Percentiles rank a stretch among this genome's conserved stretches.
These are phyloP conservation scores for Arachis stenosperma DNA, from an alignment of 306 rosid species.

Conservation along the genomic window DNA sequence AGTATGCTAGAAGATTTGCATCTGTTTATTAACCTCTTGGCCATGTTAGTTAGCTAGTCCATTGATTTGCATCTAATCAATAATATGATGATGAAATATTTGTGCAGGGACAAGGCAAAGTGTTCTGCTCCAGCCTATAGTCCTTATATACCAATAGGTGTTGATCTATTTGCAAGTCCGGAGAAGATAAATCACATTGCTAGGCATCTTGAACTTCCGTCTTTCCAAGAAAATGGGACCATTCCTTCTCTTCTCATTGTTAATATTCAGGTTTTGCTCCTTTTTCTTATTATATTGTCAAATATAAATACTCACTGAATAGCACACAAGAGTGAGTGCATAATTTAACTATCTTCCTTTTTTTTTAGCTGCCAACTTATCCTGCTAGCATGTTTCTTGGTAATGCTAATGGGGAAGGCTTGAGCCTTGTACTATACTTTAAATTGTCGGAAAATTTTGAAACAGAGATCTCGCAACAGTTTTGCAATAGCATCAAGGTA, in stretches of 20 bases:
- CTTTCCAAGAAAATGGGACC: constrained; percentile 50
- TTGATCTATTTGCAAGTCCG: constrained; percentile 71
- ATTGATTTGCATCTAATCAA: constrained; percentile 1
- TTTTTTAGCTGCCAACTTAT: constrained; percentile 76
- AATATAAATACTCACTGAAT: constrained; percentile 4
- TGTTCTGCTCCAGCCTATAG: constrained; percentile 61
- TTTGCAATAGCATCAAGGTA: constrained; percentile 72
- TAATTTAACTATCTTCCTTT: constrained; percentile 24
- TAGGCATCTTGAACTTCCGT: constrained; percentile 85
- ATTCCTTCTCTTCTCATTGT: constrained; percentile 81
- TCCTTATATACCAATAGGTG: constrained; percentile 86
- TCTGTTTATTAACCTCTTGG: not conserved
- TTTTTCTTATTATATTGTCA: not conserved
- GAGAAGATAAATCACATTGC: constrained; percentile 83
- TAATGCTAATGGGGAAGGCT: constrained; percentile 82
- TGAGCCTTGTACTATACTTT: constrained; percentile 89
- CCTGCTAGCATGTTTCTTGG: constrained; percentile 79
- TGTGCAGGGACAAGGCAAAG: constrained; percentile 76
- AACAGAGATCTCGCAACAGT: constrained; percentile 58
- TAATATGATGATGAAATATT: constrained; percentile 20
- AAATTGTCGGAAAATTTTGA: constrained; percentile 70
- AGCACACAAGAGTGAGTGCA: not conserved
- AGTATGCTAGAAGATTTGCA: constrained; percentile 52
- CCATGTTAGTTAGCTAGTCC: not conserved
- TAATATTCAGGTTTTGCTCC: constrained; percentile 74